phyloP scores from a whole-genome alignment of 192 early-diverging fungal genomes.

The Rhizophlyctis rosea region DNA sequence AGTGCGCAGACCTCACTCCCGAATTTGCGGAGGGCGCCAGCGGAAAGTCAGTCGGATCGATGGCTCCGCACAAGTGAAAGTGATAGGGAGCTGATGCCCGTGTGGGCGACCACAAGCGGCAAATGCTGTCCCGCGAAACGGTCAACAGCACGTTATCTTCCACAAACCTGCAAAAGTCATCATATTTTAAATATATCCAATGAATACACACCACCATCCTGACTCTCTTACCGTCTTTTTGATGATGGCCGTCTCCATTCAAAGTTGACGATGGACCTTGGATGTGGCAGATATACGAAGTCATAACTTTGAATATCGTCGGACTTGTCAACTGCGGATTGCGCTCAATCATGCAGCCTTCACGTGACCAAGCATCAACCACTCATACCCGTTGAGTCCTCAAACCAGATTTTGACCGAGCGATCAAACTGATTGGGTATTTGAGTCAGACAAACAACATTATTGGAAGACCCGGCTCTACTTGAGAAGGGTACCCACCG shows the following conservation, averaged over 20 bases:
- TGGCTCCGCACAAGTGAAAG: constrained; percentile 65
- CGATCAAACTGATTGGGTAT: constrained; percentile 65
- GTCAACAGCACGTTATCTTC: constrained; percentile 58
- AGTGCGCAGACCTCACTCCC: constrained; percentile 29
- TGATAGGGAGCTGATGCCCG: constrained; percentile 40
- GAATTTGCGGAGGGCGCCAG: constrained; percentile 28
- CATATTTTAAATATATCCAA: neutral
- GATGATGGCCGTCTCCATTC: constrained; percentile 52
- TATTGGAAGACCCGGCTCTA: too few species aligned
- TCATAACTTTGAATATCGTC: constrained; percentile 24
- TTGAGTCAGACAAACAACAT: too few species aligned
- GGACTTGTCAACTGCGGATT: neutral
- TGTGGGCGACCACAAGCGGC: constrained; percentile 67
- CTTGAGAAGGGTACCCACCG: constrained; percentile 40
- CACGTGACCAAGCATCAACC: neutral
- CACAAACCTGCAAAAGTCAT: neutral
- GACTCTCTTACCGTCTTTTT: neutral
- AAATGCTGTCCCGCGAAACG: constrained; percentile 62
- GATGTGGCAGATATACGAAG: constrained; percentile 69
- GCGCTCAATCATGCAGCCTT: too few species aligned
- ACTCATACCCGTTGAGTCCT: neutral
- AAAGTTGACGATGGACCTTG: constrained; percentile 54
- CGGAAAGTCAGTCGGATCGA: constrained; percentile 64
- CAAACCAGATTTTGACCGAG: constrained; percentile 65
- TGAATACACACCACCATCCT: constrained; percentile 16